Evolutionary conservation across 805 yeast species (phyloP), one percentile per base, ranked within the genome.

Genomic region (Monosporozyma siamensis): DNA sequence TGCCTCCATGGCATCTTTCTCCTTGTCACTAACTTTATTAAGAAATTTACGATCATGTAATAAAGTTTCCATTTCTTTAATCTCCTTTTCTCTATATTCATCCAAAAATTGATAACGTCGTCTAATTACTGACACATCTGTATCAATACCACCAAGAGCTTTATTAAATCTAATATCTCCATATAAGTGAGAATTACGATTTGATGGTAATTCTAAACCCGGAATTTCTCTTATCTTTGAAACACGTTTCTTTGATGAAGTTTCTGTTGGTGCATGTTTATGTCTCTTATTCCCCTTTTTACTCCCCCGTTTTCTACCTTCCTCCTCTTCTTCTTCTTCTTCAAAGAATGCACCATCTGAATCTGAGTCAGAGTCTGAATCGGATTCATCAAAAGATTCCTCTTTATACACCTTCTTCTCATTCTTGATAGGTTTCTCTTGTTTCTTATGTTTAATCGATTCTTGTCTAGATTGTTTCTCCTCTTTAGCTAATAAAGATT

Each of bases 161-260:
- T 90, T 74, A 61, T 92, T 96, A 59, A 92, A 92, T 51, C 98
- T 71, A 26, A 94, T 81, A 65, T 92, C 98, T 39, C 76, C 72
- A 58, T 82, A 80, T 23, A 81, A 63, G 12, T 67, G 68, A 12
- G 55, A 44, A 29, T 56, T 53, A 40, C 61, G 53, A 43, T 64
- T 58, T 49, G 61, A 68, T 20, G 66, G 64, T 20, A 62, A 54
- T 39, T 68, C 69, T 37, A 82, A 57, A 0, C 90, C 92, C 2
- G 84, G 90, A 10, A 89, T 79, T 35, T 80, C 78, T 49, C 97
- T 71, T 29, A 86, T 68, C 48, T 70, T 69, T 0, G 86, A 67
- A 0, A 82, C 94, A 14, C 80, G 82, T 49, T 66, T 73, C 60
- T 82, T 87, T 0, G 95, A 68, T 6, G 92, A 82, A 21, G 75